phyloP scores from a whole-genome alignment of 108 stramenopile genomes.

The Ochromonas danica region DNA sequence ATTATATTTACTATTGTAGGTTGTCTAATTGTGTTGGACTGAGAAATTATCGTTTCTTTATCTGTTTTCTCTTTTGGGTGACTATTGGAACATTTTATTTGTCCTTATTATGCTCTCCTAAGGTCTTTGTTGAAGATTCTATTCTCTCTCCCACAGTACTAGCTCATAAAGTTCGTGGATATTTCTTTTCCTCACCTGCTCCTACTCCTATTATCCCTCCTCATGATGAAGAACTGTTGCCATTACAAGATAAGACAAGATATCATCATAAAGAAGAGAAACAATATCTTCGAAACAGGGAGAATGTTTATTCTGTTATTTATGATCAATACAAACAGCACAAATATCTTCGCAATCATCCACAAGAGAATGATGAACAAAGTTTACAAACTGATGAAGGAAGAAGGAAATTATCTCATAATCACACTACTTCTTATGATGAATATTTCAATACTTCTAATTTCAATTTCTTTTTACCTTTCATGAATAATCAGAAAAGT shows the following conservation, averaged over 20 bases:
- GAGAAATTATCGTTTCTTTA: conserved; percentile 5
- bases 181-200: neutral
- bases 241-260: neutral
- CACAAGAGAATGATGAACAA: too few species aligned
- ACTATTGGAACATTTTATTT: neutral
- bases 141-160: neutral
- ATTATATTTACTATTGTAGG: too few species aligned
- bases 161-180: neutral
- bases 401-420: neutral
- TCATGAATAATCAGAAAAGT: too few species aligned
- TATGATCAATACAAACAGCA: too few species aligned
- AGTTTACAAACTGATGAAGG: neutral
- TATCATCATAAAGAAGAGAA: neutral
- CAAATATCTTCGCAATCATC: too few species aligned
- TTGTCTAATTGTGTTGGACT: conserved; percentile 23
- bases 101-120: neutral
- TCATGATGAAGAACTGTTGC: neutral
- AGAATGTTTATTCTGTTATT: too few species aligned
- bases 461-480: too few species aligned
- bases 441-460: too few species aligned
- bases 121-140: neutral
- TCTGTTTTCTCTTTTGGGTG: conserved; percentile 5
- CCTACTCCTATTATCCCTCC: neutral
- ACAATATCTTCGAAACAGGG: neutral
- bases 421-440: neutral